Base-by-base conservation (phyloP, 2,329 filamentous ascomycete genomes). In the Davidsoniella australis region DNA sequence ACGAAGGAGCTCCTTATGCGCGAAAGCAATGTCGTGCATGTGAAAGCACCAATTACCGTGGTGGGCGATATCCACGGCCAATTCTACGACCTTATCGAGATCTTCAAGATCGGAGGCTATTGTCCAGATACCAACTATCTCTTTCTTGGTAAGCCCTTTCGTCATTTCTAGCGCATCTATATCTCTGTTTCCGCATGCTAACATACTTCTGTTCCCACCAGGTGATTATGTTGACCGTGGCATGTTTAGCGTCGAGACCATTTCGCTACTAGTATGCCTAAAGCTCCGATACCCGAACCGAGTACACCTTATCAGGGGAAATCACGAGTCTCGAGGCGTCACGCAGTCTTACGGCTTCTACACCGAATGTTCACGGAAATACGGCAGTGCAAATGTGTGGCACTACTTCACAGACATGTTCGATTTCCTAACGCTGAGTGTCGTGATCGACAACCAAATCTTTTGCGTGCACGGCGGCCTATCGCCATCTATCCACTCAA, bases 341-440 rank as follows among this genome's bases (percentile, higher is more conserved):
- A 98, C 91, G 9, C 91, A 98, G 66, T 96, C 89, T 24, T 98
- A 98, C 66, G 91, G 91, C 51, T 98, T 98, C 68, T 98, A 98
- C 63, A 96, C 91, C 18, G 91, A 98, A 63, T 98, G 91, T 66
- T 87, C 84, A 17, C 82, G 91, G 57, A 98, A 98, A 67, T 98
- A 98, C 66, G 91, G 91, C 62, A 96, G 94, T 61, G 87, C 91
- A 55, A 95, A 91, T 59, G 91, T 98, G 18, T 98, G 91, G 91
- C 91, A 98, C 66, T 91, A 96, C 64, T 98, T 98, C 63, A 98
- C 91, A 56, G 91, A 98, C 68, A 96, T 98, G 88, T 98, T 98
- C 66, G 91, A 98, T 67, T 98, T 94, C 64, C 72, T 98, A 55
- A 96, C 89, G 6, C 71, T 98, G 51, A 94, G 85, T 58, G 93